A percentile compares a stretch with the other conserved stretches of the same genome.
Conservation (phyloP, 2,329 filamentous ascomycete species). For the Apiospora pterosperma region DNA sequence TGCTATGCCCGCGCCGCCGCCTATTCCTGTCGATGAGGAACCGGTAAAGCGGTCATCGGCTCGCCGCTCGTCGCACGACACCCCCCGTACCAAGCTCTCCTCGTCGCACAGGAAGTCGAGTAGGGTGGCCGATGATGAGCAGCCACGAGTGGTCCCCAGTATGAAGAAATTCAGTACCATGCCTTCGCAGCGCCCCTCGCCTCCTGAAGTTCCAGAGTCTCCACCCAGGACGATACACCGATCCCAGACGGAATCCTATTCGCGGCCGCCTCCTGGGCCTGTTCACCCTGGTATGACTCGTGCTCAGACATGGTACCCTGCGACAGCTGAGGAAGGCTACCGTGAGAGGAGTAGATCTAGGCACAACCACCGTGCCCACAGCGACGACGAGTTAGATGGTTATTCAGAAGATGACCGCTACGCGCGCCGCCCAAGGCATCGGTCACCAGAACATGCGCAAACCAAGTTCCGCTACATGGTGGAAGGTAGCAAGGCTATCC, state of each 20-base stretch:
- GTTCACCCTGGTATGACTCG: conserved; percentile 5
- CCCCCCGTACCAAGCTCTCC: conserved; percentile 11
- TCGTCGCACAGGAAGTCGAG: conserved; percentile 26
- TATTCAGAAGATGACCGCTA: conserved; percentile 8
- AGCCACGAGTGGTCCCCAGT: background rate
- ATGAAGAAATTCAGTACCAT: conserved; percentile 8
- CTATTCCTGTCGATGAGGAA: conserved; percentile 21
- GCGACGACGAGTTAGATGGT: conserved; percentile 8
- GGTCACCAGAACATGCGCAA: conserved; percentile 5
- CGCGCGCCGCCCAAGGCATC: conserved; percentile 4
- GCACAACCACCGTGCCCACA: background rate
- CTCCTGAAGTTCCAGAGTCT: conserved; percentile 3
- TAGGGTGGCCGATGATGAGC: background rate
- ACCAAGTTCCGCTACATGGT: conserved; percentile 11
- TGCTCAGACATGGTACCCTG: conserved; percentile 3
- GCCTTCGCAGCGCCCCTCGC: background rate
- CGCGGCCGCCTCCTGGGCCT: conserved; percentile 3
- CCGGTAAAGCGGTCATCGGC: conserved; percentile 17
- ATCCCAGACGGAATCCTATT: conserved; percentile 7
- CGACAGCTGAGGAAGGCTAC: background rate
- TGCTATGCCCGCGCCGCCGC: conserved; percentile 19
- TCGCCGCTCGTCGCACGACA: conserved; percentile 27
- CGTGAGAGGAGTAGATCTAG: conserved; percentile 7
- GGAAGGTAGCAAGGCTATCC: background rate
- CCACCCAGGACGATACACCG: conserved; percentile 7